Percentiles rank a stretch among this genome's conserved stretches.
Evolutionary conservation across 1,284 basidiomycete species (phyloP).

Genomic region (Ustilago curta): DNA sequence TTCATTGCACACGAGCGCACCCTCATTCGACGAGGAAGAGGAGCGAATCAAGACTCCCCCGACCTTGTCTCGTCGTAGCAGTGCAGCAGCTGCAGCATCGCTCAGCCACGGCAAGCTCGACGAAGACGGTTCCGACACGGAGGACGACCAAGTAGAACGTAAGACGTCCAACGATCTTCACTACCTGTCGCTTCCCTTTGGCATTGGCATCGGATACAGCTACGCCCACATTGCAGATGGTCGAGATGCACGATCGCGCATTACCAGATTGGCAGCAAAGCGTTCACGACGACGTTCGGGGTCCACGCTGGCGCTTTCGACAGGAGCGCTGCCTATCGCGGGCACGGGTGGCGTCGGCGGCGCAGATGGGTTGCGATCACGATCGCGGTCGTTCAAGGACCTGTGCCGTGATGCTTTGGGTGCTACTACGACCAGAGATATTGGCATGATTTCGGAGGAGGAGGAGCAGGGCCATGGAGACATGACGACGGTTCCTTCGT

Average conservation of each 20-base stretch:
- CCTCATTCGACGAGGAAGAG: constrained; percentile 48
- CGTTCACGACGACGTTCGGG: constrained; percentile 11
- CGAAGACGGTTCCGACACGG: constrained; percentile 27
- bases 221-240: constrained; percentile 38
- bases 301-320: constrained; percentile 27
- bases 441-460: constrained; percentile 32
- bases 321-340: constrained; percentile 33
- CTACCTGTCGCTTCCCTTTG: constrained; percentile 46
- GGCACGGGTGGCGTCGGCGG: constrained; percentile 17
- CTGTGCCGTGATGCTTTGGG: constrained; percentile 37
- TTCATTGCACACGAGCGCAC: constrained; percentile 11
- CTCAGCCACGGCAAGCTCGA: constrained; percentile 2
- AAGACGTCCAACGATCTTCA: constrained; percentile 33
- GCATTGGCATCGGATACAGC: constrained; percentile 51
- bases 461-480: constrained; percentile 26
- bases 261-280: constrained; percentile 24
- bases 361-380: constrained; percentile 31
- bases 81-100: constrained; percentile 24
- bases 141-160: constrained; percentile 30
- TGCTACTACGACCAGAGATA: constrained; percentile 18
- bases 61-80: constrained; percentile 39
- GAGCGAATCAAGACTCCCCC: constrained; percentile 48
- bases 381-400: constrained; percentile 45
- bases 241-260: constrained; percentile 23
- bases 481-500: constrained; percentile 27